These are phyloP conservation scores for Hymenotorrendiella dingleyae DNA, from an alignment of 2,329 filamentous ascomycete species.

Conservation along the genomic window DNA sequence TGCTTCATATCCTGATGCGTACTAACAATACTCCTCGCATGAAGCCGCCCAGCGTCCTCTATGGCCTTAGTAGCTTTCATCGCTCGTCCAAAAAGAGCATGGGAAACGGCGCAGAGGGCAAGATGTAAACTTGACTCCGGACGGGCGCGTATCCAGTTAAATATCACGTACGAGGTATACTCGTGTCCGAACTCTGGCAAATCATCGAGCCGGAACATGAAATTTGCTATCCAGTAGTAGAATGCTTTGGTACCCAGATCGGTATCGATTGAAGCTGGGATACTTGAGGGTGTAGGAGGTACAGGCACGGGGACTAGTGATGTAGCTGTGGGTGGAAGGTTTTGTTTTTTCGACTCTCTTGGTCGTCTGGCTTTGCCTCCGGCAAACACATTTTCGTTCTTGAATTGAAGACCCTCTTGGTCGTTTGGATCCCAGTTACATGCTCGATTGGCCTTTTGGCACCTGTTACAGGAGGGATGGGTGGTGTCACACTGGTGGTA, in stretches of 20 bases:
- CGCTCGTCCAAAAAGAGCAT: constrained; percentile 1
- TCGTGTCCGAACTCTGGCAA: constrained; percentile 7
- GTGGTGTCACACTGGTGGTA: no score
- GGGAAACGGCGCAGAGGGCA: constrained; percentile 7
- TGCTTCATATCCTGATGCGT: constrained; percentile 6
- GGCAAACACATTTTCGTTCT: constrained; percentile 12
- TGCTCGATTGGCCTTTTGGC: no score
- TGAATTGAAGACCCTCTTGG: no score
- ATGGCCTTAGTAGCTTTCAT: neutral
- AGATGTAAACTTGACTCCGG: constrained; percentile 5
- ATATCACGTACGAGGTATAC: neutral
- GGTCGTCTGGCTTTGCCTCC: constrained; percentile 10
- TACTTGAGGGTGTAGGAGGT: neutral
- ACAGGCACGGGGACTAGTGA: neutral
- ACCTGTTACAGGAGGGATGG: no score
- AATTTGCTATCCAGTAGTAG: constrained; percentile 1
- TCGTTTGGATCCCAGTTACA: no score
- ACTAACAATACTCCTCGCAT: constrained; percentile 7
- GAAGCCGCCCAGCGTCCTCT: neutral
- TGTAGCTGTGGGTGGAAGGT: neutral
- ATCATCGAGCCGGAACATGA: no score
- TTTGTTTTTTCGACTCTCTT: constrained; percentile 12
- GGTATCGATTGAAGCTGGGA: neutral
- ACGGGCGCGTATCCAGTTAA: neutral
- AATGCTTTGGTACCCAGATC: constrained; percentile 5